These are phyloP conservation scores for Monosporascus sp. DNA, from an alignment of 2,329 filamentous ascomycete species.

Conservation along the genomic window DNA sequence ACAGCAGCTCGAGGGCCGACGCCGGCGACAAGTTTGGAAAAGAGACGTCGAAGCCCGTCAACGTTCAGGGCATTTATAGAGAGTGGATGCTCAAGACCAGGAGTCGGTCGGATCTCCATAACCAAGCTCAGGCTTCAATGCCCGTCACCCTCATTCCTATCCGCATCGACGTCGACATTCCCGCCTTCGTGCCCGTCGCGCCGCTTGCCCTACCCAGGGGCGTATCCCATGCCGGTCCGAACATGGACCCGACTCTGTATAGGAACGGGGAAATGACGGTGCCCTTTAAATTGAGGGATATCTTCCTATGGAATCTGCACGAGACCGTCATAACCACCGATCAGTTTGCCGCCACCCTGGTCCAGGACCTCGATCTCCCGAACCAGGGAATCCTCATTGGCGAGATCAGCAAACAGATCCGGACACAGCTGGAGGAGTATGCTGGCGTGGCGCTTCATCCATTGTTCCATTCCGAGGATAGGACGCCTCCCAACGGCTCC, in stretches of 20 bases:
- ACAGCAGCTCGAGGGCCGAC: conserved; percentile 57
- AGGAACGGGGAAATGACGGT: conserved; percentile 72
- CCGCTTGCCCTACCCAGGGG: conserved; percentile 60
- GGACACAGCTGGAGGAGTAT: conserved; percentile 92
- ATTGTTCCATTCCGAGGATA: conserved; percentile 63
- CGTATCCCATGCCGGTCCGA: conserved; percentile 63
- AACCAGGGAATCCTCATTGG: conserved; percentile 62
- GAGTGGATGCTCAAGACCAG: conserved; percentile 86
- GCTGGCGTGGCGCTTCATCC: conserved; percentile 91
- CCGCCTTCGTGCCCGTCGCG: conserved; percentile 64
- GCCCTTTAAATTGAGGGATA: conserved; percentile 83
- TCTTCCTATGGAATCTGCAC: conserved; percentile 97
- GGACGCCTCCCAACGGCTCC: conserved; percentile 15
- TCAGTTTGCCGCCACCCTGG: conserved; percentile 85
- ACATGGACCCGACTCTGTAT: conserved; percentile 56
- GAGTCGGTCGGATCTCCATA: conserved; percentile 53
- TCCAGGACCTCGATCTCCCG: conserved; percentile 89
- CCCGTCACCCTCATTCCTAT: conserved; percentile 92
- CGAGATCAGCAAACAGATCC: conserved; percentile 89
- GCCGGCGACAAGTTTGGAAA: conserved; percentile 75
- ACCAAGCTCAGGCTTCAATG: conserved; percentile 63
- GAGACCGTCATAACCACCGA: conserved; percentile 92
- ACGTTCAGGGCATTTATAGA: conserved; percentile 85
- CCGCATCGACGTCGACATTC: conserved; percentile 90
- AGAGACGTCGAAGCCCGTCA: conserved; percentile 71